These are phyloP conservation scores for Salix koriyanagi DNA, from an alignment of 345 rosid genomes.

Conservation along the genomic window DNA sequence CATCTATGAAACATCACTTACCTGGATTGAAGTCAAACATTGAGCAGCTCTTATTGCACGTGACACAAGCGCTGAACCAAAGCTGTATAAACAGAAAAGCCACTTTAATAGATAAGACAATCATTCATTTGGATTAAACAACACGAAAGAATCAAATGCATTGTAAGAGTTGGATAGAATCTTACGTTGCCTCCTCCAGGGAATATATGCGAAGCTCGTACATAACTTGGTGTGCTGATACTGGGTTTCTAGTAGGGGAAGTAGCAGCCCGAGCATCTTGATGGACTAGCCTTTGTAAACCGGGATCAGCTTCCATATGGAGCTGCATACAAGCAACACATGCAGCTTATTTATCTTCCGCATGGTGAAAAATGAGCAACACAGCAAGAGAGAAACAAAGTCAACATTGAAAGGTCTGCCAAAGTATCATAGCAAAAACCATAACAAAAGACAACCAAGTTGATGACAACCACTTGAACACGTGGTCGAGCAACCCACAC, in stretches of 20 bases:
- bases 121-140: constrained; percentile 1
- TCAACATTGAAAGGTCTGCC: constrained; percentile 8
- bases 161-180: constrained; percentile 13
- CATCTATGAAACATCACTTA: constrained; percentile 27
- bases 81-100: constrained; percentile 42
- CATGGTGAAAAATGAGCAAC: constrained; percentile 96
- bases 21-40: constrained; percentile 98
- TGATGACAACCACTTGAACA: too few species aligned
- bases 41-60: constrained; percentile 94
- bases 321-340: constrained; percentile 96
- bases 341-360: constrained; percentile 87
- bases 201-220: constrained; percentile 97
- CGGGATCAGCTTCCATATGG: constrained; percentile 69
- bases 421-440: not conserved
- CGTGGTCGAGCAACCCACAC: too few species aligned
- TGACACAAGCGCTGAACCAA: constrained; percentile 81
- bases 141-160: not conserved
- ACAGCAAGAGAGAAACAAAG: constrained; percentile 3
- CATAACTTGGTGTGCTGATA: constrained; percentile 84
- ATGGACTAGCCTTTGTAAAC: constrained; percentile 58
- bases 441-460: too few species aligned
- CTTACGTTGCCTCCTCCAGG: constrained; percentile 89
- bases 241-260: constrained; percentile 93
- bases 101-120: constrained; percentile 12
- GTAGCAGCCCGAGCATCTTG: constrained; percentile 73